A percentile compares a stretch with the other conserved stretches of the same genome.
phyloP scores from a whole-genome alignment of 306 rosid genomes.

The Glycine soja region DNA sequence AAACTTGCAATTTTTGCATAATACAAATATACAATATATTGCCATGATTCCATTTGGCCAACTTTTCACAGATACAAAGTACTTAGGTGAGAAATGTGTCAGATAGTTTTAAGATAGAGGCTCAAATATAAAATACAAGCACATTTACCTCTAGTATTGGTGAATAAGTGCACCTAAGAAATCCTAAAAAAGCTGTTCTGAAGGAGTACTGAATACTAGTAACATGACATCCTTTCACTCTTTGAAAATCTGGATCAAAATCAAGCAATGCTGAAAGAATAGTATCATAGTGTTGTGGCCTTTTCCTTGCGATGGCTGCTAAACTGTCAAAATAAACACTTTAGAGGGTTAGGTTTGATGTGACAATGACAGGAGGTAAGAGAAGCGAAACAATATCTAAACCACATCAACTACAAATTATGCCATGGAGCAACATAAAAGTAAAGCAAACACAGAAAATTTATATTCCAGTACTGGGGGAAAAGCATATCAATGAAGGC shows the following conservation, averaged over 20 bases:
- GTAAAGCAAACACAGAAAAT: slow-evolving; percentile 21
- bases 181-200: slow-evolving; percentile 92
- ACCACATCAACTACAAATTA: slow-evolving; percentile 41
- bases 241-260: slow-evolving; percentile 76
- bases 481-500: slow-evolving; percentile 1
- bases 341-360: slow-evolving; percentile 45
- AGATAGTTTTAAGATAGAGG: slow-evolving; percentile 25
- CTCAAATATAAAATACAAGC: slow-evolving; percentile 26
- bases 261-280: slow-evolving; percentile 79
- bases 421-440: slow-evolving; percentile 35
- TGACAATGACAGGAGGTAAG: not conserved
- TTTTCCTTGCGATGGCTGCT: slow-evolving; percentile 86
- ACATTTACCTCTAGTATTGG: slow-evolving; percentile 79
- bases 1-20: slow-evolving; percentile 24
- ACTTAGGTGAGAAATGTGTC: not conserved
- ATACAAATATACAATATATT: slow-evolving; percentile 31
- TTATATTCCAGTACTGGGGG: slow-evolving; percentile 14
- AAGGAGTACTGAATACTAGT: slow-evolving; percentile 83
- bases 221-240: slow-evolving; percentile 74
- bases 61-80: slow-evolving; percentile 20
- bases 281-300: slow-evolving; percentile 74
- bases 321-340: slow-evolving; percentile 68
- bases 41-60: slow-evolving; percentile 14
- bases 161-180: slow-evolving; percentile 83
- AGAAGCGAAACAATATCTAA: slow-evolving; percentile 8